phyloP scores from a whole-genome alignment of 83 land plant species.

The Picea abies region DNA sequence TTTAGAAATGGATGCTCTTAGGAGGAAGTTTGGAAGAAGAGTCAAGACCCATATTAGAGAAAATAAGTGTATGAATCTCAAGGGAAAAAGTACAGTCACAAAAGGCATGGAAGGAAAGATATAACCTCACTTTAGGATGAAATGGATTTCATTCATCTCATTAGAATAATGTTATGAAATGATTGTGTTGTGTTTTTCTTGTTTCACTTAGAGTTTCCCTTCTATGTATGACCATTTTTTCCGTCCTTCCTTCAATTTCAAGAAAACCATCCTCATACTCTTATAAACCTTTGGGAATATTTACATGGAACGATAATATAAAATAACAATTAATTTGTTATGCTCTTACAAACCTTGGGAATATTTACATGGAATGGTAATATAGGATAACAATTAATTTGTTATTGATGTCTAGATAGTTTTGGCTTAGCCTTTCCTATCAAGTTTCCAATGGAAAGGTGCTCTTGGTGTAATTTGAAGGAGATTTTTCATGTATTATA shows the following conservation, averaged over 20 bases:
- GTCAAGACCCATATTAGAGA: too few species aligned
- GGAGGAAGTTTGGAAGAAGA: too few species aligned
- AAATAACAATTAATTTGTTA: too few species aligned
- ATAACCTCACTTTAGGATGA: too few species aligned
- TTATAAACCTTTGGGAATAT: too few species aligned
- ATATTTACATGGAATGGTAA: slow-evolving; percentile 98
- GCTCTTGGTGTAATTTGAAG: neutral
- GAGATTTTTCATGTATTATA: neutral
- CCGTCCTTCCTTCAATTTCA: slow-evolving; percentile 89
- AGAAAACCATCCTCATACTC: slow-evolving; percentile 82
- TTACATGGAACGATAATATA: too few species aligned
- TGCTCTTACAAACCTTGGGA: slow-evolving; percentile 98
- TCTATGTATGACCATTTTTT: slow-evolving; percentile 1
- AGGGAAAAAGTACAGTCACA: too few species aligned
- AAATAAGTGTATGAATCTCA: too few species aligned
- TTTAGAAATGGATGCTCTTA: too few species aligned
- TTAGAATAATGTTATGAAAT: neutral
- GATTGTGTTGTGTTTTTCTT: neutral
- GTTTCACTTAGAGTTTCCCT: neutral
- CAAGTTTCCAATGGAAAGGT: neutral
- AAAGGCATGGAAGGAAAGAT: too few species aligned
- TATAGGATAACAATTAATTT: neutral
- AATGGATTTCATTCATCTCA: neutral
- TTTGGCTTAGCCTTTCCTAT: neutral
- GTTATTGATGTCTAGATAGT: neutral